Base-by-base conservation (phyloP, 306 rosid species). In the Purshia tridentata region DNA sequence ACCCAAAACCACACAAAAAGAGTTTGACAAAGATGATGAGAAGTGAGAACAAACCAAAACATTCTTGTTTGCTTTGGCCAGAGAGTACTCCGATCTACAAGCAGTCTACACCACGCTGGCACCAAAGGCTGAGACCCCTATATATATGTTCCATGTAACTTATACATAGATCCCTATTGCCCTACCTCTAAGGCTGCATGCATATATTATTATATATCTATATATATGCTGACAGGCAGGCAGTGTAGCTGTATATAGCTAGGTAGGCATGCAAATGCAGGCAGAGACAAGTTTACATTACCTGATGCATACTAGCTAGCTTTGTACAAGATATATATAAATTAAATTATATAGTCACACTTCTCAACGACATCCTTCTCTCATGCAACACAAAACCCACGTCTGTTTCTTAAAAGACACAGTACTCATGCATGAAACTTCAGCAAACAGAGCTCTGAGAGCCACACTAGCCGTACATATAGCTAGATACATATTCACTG, bases 61-160 rank as follows among this genome's bases (percentile, higher is more conserved):
- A 87, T 88, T 91, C 90, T 86, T 84, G 94, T 88, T 85, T 84
- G 87, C 72, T 80, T 78, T 83, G 78, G 78, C 83, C 60, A 49
- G 78, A 15, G 63, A 73, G 7, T 56, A 83, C 84, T 67, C 71
- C 76, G 56, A 72, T 81, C 77, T 74, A 58, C 74, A 65, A 76
- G 49, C 76, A 77, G 72, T 83, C 72, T 72, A 53, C 72, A 61
- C 77, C 49, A 75, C 69, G 72, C 76, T 84, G 84, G 76, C 75
- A 72, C 74, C 78, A 58, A 46, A 74, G 48, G 70, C 81, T 81
- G 75, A 81, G 58, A 53, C 55, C 81, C 84, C 86, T 74, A 76
- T 29, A 29, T 29, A 29, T 29, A 29, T 29, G 35, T 29, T 29
- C 35, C 35, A 29, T 29, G 35, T 29, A 29, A 29, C 35, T 29